Evolutionary conservation across 2,329 filamentous ascomycete species (phyloP), one percentile per base, ranked within the genome.

Genomic region (Trichoderma koningii): DNA sequence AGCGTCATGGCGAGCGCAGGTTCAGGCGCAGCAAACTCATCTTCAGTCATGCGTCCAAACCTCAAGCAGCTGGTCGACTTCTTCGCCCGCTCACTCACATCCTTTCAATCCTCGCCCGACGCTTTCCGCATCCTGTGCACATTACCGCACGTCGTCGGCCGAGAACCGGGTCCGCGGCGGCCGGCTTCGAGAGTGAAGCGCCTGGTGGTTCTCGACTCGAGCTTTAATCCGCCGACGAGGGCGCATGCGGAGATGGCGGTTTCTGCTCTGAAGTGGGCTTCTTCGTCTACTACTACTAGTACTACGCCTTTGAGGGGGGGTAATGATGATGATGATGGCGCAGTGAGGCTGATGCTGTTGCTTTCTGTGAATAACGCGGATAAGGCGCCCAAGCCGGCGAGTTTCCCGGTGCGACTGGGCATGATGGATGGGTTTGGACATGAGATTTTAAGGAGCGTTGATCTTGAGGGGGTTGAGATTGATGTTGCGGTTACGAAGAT

Each of bases 391-490:
- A 86, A 85, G 66, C 89, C 91, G 0, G 90, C 89, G 0, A 78
- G 82, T 3, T 91, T 93, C 69, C 84, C 85, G 48, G 81, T 90
- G 62, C 80, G 91, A 5, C 77, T 94, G 34, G 82, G 82, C 6
- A 87, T 94, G 81, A 93, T 94, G 89, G 83, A 85, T 23, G 76
- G 85, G 0, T 88, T 93, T 69, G 89, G 87, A 2, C 74, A 78
- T 55, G 88, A 89, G 1, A 69, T 86, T 34, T 74, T 81, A 3
- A 63, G 65, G 5, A 68, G 68, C n/a, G 51, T 75, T 28, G 28
- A 19, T 17, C 53, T 74, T 28, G 30, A 17, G 15, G 42, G 26
- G 15, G 50, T 15, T 0, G 75, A 77, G 30, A 76, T 88, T 5
- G 90, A 93, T 69, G 82, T 94, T 44, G 90, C 83, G 1, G 81